These are phyloP conservation scores for Podospora appendiculata DNA, from an alignment of 495 filamentous ascomycete genomes.

Conservation along the genomic window DNA sequence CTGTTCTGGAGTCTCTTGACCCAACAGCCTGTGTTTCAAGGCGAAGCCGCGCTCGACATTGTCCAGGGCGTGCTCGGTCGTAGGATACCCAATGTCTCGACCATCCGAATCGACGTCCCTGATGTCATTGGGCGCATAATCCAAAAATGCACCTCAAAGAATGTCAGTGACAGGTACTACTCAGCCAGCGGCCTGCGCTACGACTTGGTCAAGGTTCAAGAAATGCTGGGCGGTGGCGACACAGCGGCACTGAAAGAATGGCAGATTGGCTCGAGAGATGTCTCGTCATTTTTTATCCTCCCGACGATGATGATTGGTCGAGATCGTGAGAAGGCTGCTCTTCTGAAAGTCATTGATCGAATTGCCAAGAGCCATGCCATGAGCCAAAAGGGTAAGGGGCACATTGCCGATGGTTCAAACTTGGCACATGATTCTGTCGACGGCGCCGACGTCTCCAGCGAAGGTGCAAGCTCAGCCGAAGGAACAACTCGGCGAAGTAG, in stretches of 20 bases:
- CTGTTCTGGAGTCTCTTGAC: slow-evolving; percentile 81
- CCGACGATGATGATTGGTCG: slow-evolving; percentile 75
- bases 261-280: slow-evolving; percentile 63
- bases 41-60: slow-evolving; percentile 71
- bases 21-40: slow-evolving; percentile 68
- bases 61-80: slow-evolving; percentile 77
- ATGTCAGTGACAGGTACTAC: slow-evolving; percentile 74
- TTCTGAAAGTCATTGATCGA: slow-evolving; percentile 66
- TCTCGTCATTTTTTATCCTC: slow-evolving; percentile 80
- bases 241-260: slow-evolving; percentile 58
- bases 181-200: slow-evolving; percentile 73
- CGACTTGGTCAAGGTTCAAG: slow-evolving; percentile 62
- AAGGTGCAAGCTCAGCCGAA: slow-evolving; percentile 40
- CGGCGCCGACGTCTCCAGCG: slow-evolving; percentile 41
- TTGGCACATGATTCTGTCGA: slow-evolving; percentile 50
- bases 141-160: slow-evolving; percentile 83
- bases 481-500: slow-evolving; percentile 27
- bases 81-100: slow-evolving; percentile 65
- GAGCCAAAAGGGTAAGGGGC: slow-evolving; percentile 34
- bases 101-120: slow-evolving; percentile 69
- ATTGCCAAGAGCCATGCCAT: slow-evolving; percentile 52
- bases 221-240: slow-evolving; percentile 69
- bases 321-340: slow-evolving; percentile 56
- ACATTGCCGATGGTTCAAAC: slow-evolving; percentile 42
- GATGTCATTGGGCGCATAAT: slow-evolving; percentile 73